These are phyloP conservation scores for Epichloe typhina DNA, from an alignment of 2,329 filamentous ascomycete genomes.

Conservation along the genomic window DNA sequence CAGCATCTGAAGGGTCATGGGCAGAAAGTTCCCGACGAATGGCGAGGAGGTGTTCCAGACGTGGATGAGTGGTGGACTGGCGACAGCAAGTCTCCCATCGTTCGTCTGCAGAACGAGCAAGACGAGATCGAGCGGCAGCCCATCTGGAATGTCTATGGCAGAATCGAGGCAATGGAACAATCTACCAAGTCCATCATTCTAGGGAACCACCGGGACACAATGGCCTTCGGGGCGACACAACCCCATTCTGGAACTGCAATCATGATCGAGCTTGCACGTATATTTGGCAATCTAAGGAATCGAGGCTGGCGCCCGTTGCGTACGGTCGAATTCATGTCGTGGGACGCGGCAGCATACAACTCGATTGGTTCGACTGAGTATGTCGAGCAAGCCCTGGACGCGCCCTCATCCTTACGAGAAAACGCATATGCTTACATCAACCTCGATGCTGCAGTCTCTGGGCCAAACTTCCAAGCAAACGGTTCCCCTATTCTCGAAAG, in stretches of 20 bases:
- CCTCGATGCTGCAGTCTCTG: constrained; percentile 70
- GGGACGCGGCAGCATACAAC: constrained; percentile 92
- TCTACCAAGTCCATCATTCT: constrained; percentile 72
- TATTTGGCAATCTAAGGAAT: constrained; percentile 65
- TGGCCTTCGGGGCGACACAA: constrained; percentile 77
- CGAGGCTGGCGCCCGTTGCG: constrained; percentile 82
- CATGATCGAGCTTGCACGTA: constrained; percentile 75
- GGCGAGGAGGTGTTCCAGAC: constrained; percentile 66
- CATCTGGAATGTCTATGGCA: constrained; percentile 85
- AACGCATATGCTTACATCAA: constrained; percentile 84
- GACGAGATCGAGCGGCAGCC: constrained; percentile 71
- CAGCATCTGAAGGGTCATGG: constrained; percentile 66
- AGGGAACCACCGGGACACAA: constrained; percentile 87
- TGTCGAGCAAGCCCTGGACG: constrained; percentile 71
- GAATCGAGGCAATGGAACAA: constrained; percentile 75
- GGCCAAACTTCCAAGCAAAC: constrained; percentile 59
- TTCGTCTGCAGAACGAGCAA: constrained; percentile 75
- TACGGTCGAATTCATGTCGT: constrained; percentile 94
- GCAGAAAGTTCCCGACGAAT: constrained; percentile 50
- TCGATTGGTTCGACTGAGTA: constrained; percentile 88
- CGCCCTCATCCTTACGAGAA: constrained; percentile 39
- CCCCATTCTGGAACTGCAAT: constrained; percentile 82
- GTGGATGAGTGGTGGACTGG: constrained; percentile 78
- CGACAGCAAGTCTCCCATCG: constrained; percentile 56
- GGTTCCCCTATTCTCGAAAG: constrained; percentile 71